Evolutionary conservation across 768 basidiomycete species (phyloP), one percentile per base, ranked within the genome.

Genomic region (Rhizopogon roseolus): DNA sequence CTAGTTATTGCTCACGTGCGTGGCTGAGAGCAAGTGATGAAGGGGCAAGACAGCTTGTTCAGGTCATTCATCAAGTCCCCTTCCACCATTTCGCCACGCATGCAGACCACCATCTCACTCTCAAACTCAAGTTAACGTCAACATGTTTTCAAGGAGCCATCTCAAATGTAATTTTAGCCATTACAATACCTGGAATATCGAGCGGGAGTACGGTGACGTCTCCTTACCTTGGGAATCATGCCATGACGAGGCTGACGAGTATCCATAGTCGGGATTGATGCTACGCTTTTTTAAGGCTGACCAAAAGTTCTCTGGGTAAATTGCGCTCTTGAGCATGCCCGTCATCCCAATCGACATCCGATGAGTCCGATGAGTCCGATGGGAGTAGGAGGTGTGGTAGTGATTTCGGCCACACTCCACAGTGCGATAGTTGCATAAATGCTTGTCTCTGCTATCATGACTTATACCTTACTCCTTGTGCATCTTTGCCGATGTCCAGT

Each of bases 41-140:
- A 54, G 60, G 65, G 50, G 63, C 60, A 58, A 62, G 65, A 62
- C 64, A 65, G 61, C 66, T 69, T 67, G 66, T 67, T 59, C 67
- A 59, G 62, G 53, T 53, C 65, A 63, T 67, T 57, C 66, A 69
- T 61, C 50, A 40, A 36, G 34, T 58, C 61, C 59, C 65, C 59
- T 60, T 65, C 65, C 56, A 38, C 59, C 51, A 41, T 57, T 63
- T 63, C 63, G 58, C 52, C 54, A 64, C 46, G 50, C 57, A 57
- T 56, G 57, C 50, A 40, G 38, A 37, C 39, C 54, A 54, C 19
- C 51, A 49, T 60, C 54, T 39, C 36, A 45, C 27, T 39, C 54
- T 53, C 49, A 32, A 22, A 22, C 3, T 13, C 8, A 49, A 50
- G 25, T 39, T 6, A 4, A 27, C 43, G 13, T 17, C 38, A 48